These are phyloP conservation scores for Cyclotella atomus DNA, from an alignment of 108 stramenopile genomes.

Conservation along the genomic window DNA sequence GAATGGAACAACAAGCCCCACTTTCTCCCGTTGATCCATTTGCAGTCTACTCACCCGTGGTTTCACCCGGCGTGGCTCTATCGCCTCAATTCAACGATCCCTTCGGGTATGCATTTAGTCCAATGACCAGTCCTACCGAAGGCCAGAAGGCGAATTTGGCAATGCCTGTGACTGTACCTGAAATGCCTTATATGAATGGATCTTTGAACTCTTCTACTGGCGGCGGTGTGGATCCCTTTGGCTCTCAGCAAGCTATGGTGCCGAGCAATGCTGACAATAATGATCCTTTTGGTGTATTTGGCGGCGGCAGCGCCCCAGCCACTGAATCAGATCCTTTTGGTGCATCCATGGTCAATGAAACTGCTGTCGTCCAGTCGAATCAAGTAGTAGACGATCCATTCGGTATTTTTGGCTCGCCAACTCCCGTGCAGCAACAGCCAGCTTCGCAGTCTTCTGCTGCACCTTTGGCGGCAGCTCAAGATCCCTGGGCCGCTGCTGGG, in stretches of 20 bases:
- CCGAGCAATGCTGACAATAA: slow-evolving; percentile 19
- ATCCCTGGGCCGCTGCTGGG: not conserved
- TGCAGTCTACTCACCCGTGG: slow-evolving; percentile 1
- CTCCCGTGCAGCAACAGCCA: not conserved
- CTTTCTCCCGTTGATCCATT: slow-evolving; percentile 6
- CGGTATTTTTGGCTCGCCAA: slow-evolving; percentile 15
- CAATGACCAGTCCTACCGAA: slow-evolving; percentile 26
- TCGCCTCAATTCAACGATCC: slow-evolving; percentile 17
- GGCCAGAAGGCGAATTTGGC: not conserved
- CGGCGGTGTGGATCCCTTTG: not conserved
- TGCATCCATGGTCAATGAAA: not conserved
- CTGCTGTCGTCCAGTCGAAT: not conserved
- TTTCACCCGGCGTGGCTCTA: not conserved
- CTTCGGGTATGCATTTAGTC: slow-evolving; percentile 42
- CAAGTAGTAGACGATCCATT: slow-evolving; percentile 13
- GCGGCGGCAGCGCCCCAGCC: not conserved
- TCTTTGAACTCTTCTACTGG: not conserved
- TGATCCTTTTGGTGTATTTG: slow-evolving; percentile 48
- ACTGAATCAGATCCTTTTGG: not conserved
- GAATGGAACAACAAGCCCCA: not conserved
- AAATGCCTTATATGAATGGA: not conserved
- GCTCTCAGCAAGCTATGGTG: slow-evolving; percentile 19
- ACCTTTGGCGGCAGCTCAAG: not conserved
- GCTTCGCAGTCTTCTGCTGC: not conserved
- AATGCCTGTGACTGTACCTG: not conserved